Conservation (phyloP, 441 rosid species). For the Melianthus villosus region DNA sequence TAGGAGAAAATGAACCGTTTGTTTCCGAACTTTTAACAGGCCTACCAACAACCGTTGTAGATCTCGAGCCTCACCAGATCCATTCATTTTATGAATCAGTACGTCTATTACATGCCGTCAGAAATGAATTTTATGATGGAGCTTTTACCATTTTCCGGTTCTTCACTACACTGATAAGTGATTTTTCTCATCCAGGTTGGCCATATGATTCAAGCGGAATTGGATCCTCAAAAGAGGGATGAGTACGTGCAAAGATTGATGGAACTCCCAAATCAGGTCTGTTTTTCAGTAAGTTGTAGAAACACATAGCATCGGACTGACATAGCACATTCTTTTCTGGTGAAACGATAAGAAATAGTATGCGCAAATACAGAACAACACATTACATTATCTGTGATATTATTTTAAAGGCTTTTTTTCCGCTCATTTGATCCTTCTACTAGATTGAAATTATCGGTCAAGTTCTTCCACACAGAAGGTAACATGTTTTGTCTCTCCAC, state of each 20-base stretch:
- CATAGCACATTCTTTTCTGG: too few species aligned
- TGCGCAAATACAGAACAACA: too few species aligned
- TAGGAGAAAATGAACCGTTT: constrained; percentile 94
- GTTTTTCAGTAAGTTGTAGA: too few species aligned
- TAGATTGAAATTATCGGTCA: too few species aligned
- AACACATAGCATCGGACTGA: too few species aligned
- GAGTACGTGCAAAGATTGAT: constrained; percentile 88
- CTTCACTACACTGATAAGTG: too few species aligned
- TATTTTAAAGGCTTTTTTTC: too few species aligned
- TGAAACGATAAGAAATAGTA: too few species aligned
- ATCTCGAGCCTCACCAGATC: constrained; percentile 98
- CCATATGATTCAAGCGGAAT: constrained; percentile 95
- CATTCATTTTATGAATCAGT: constrained; percentile 98
- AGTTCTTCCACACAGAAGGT: too few species aligned
- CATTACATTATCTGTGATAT: too few species aligned
- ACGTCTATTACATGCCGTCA: constrained; percentile 11
- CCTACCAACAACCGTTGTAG: constrained; percentile 81
- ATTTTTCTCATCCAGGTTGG: constrained; percentile 55
- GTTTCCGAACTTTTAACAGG: constrained; percentile 93
- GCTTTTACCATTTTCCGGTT: background rate
- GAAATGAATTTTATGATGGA: background rate
- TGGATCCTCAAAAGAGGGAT: constrained; percentile 94
- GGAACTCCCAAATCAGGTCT: constrained; percentile 93
- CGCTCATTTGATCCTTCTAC: too few species aligned
- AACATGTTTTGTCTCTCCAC: too few species aligned